phyloP scores from a whole-genome alignment of 257 asterid species.

The Ligustrum vulgare region DNA sequence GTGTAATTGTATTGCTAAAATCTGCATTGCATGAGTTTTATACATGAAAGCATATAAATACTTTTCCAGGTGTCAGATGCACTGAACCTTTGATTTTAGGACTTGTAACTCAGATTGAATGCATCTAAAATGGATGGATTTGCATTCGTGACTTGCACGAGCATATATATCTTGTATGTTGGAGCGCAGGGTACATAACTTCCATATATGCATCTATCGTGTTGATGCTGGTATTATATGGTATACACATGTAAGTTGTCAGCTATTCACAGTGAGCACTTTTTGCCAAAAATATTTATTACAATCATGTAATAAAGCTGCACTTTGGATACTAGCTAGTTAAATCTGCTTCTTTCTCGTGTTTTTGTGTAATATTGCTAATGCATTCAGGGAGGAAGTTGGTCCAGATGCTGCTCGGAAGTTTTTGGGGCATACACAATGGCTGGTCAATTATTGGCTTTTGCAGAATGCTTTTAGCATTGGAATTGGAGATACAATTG shows the following conservation, averaged over 20 bases:
- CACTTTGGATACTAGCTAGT: not conserved
- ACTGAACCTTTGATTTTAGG: not conserved
- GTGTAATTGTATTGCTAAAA: not conserved
- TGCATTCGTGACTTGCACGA: not conserved
- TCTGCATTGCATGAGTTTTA: not conserved
- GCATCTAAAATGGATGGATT: not conserved
- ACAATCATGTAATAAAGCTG: not conserved
- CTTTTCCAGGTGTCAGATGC: not conserved
- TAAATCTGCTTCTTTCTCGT: conserved; percentile 3
- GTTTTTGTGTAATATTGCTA: conserved; percentile 12
- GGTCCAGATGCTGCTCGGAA: conserved; percentile 99
- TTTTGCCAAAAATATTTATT: not conserved
- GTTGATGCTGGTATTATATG: not conserved
- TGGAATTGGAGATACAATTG: conserved; percentile 99
- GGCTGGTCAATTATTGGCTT: conserved; percentile 99
- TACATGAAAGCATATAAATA: not conserved
- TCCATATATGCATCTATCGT: not conserved
- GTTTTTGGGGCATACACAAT: conserved; percentile 96
- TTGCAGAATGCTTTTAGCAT: conserved; percentile 92
- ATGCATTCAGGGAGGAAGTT: conserved; percentile 87
- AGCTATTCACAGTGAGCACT: not conserved
- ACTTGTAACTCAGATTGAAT: not conserved
- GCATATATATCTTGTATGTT: not conserved
- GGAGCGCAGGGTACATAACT: not conserved
- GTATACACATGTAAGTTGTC: not conserved